Conservation (phyloP, 169 alveolate species). For the Eimeria sp. region DNA sequence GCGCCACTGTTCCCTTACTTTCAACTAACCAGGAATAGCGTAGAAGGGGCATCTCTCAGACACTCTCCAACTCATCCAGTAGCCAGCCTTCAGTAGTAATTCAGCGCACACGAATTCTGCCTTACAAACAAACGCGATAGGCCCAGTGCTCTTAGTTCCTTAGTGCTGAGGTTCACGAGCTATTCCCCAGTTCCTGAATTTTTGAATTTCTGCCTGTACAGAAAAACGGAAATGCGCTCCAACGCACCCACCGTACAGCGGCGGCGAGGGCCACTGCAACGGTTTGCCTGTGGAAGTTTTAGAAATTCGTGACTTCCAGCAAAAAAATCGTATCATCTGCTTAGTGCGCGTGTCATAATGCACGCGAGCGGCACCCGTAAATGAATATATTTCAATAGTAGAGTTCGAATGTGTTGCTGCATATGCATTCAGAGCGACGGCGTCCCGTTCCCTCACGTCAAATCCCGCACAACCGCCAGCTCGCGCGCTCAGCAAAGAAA, state of each 20-base stretch:
- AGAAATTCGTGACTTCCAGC: background rate
- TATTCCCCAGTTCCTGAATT: background rate
- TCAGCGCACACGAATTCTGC: background rate
- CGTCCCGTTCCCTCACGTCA: background rate
- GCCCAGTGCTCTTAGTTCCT: background rate
- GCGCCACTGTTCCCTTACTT: background rate
- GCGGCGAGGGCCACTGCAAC: background rate
- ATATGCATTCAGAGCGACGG: constrained; percentile 11
- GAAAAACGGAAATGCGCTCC: constrained; percentile 1
- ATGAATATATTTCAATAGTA: background rate
- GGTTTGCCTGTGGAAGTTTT: background rate
- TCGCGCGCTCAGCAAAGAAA: constrained; percentile 41
- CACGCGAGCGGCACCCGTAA: background rate
- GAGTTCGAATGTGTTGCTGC: constrained; percentile 10
- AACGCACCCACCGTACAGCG: background rate
- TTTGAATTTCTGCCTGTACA: background rate
- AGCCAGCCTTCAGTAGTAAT: background rate
- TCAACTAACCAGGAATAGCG: background rate
- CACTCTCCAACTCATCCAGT: background rate
- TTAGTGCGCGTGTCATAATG: background rate
- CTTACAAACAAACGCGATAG: background rate
- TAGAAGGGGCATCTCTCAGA: background rate
- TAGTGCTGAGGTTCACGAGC: background rate
- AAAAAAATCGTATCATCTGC: background rate
- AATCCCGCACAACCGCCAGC: background rate